Evolutionary conservation across 1,284 basidiomycete species (phyloP).

Genomic region (Boletus chippewaensis): DNA sequence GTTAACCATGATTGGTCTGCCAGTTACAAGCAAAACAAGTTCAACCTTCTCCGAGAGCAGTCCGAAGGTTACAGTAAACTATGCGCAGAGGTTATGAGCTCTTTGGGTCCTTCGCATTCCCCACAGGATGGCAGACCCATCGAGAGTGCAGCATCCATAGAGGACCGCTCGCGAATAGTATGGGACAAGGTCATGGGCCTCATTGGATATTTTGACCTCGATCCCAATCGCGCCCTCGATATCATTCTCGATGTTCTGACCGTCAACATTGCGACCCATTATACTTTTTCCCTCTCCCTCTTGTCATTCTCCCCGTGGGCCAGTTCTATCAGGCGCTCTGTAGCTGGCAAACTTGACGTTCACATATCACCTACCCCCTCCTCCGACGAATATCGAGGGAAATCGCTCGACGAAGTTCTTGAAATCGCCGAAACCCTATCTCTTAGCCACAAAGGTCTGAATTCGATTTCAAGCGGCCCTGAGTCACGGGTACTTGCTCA

Average conservation of each 20-base stretch:
- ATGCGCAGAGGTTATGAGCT: constrained; percentile 76
- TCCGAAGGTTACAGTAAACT: constrained; percentile 97
- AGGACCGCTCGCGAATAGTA: constrained; percentile 64
- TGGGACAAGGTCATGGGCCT: constrained; percentile 85
- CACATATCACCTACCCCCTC: constrained; percentile 36
- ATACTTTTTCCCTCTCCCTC: constrained; percentile 87
- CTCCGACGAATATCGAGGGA: constrained; percentile 46
- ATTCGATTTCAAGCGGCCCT: constrained; percentile 17
- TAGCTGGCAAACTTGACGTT: constrained; percentile 25
- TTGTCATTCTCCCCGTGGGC: constrained; percentile 82
- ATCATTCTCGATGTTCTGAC: constrained; percentile 90
- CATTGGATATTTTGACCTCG: constrained; percentile 94
- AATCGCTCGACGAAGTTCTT: constrained; percentile 61
- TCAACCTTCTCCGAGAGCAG: constrained; percentile 94
- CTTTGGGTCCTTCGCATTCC: constrained; percentile 68
- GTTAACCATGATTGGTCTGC: constrained; percentile 14
- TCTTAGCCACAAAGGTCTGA: constrained; percentile 10
- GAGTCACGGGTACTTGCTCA: constrained; percentile 74
- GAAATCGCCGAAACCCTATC: constrained; percentile 40
- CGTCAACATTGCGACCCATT: constrained; percentile 75
- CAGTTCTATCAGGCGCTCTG: constrained; percentile 36
- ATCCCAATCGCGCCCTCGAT: constrained; percentile 91
- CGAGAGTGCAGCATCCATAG: constrained; percentile 51
- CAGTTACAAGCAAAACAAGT: constrained; percentile 98
- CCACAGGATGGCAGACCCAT: constrained; percentile 51